Percentiles rank a stretch among this genome's conserved stretches.
Conservation (phyloP, 78 protist species). For the Dictyostelium purpureum region DNA sequence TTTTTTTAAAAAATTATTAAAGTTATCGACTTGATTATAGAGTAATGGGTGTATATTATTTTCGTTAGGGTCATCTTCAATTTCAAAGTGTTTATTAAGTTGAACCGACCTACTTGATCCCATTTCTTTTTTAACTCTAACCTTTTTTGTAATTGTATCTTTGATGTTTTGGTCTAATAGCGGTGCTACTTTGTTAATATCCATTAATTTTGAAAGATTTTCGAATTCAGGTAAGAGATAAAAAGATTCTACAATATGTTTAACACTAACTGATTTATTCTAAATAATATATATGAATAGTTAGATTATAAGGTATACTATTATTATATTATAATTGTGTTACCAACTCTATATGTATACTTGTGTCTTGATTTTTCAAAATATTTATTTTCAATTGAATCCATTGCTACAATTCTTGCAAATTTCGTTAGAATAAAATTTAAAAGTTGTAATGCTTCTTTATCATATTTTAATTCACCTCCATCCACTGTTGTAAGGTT, state of each 20-base stretch:
- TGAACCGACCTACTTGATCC: neutral
- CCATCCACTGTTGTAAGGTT: too few species aligned
- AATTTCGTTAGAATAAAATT: neutral
- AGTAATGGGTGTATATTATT: neutral
- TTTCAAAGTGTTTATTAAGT: too few species aligned
- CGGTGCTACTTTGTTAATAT: neutral
- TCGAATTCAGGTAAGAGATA: neutral
- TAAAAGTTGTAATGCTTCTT: neutral
- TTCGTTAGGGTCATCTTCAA: neutral
- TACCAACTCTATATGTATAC: neutral
- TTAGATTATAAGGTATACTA: too few species aligned
- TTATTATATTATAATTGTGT: neutral
- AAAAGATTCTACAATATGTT: neutral
- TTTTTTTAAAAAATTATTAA: neutral
- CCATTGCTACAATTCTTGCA: neutral
- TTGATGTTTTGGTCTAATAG: neutral
- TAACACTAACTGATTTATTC: conserved; percentile 5
- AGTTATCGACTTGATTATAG: neutral
- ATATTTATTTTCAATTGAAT: neutral
- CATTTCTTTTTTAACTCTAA: neutral
- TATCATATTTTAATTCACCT: neutral
- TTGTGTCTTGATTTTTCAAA: neutral
- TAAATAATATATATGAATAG: neutral
- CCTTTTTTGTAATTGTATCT: neutral
- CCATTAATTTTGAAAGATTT: neutral